These are phyloP conservation scores for Piromyces finnis DNA, from an alignment of 192 early-diverging fungal species.

Conservation along the genomic window DNA sequence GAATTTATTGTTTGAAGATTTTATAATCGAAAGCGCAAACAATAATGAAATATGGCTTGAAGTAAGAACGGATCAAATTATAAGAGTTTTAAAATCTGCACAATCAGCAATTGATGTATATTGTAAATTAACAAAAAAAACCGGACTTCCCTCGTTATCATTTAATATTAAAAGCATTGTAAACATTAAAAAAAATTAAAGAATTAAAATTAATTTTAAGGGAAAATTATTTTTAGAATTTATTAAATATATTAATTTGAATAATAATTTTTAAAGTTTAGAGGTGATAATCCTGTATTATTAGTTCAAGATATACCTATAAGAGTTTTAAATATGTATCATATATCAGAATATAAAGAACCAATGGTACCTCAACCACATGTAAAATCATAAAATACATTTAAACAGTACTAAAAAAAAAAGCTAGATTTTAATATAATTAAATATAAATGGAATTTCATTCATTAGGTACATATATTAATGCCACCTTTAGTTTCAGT, in stretches of 20 bases:
- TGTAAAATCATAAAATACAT: too few relatives aligned
- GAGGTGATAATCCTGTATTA: not conserved
- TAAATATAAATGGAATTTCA: too few relatives aligned
- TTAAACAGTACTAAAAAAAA: too few relatives aligned
- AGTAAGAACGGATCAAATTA: not conserved
- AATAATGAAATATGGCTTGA: not conserved
- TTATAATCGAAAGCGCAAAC: not conserved
- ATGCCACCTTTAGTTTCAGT: not conserved
- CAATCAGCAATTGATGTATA: not conserved
- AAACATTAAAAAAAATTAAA: not conserved
- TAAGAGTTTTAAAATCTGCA: not conserved
- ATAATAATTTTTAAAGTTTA: too few relatives aligned
- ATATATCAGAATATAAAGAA: not conserved
- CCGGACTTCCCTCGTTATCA: not conserved
- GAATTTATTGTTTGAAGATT: not conserved
- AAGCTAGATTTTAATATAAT: too few relatives aligned
- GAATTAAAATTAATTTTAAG: too few relatives aligned
- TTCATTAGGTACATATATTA: not conserved
- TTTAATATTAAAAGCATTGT: not conserved
- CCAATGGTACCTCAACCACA: not conserved
- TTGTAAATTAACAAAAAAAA: not conserved
- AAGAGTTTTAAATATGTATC: not conserved
- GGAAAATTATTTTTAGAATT: too few relatives aligned
- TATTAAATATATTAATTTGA: too few relatives aligned
- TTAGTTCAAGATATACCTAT: not conserved